These are phyloP conservation scores for Magnaporthiopsis rhizophila DNA, from an alignment of 2,329 filamentous ascomycete species.

Conservation along the genomic window DNA sequence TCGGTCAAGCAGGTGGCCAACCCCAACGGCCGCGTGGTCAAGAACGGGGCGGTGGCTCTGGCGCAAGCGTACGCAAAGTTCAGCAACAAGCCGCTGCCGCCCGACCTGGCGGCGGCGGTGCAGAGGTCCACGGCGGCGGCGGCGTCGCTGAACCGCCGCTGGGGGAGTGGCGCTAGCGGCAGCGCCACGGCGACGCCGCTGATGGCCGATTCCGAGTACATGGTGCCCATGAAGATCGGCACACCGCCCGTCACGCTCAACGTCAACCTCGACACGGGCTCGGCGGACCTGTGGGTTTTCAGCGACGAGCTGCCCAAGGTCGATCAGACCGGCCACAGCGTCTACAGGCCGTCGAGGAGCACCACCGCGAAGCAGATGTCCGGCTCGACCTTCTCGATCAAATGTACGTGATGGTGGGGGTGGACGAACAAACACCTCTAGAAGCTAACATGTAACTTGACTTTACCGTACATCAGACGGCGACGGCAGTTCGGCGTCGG, in stretches of 20 bases:
- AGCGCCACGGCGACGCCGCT: slow-evolving; percentile 21
- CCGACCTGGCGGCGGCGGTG: slow-evolving; percentile 20
- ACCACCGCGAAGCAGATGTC: slow-evolving; percentile 19
- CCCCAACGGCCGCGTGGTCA: slow-evolving; percentile 20
- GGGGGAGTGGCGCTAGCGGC: slow-evolving; percentile 15
- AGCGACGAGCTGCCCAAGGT: slow-evolving; percentile 18
- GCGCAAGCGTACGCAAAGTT: slow-evolving; percentile 31
- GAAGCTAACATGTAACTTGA: no score
- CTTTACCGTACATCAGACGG: slow-evolving; percentile 13
- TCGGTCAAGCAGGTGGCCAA: slow-evolving; percentile 29
- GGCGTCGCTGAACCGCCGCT: slow-evolving; percentile 17
- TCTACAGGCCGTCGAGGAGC: slow-evolving; percentile 22
- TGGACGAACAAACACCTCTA: no score
- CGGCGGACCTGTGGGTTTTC: slow-evolving; percentile 28
- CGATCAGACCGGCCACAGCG: slow-evolving; percentile 18
- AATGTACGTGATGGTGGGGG: slow-evolving; percentile 6
- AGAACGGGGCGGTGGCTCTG: slow-evolving; percentile 25
- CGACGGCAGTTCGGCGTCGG: slow-evolving; percentile 23
- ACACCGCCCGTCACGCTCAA: slow-evolving; percentile 22
- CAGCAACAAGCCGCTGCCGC: slow-evolving; percentile 22
- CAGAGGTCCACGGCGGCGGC: slow-evolving; percentile 15
- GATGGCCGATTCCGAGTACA: slow-evolving; percentile 27
- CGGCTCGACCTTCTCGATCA: slow-evolving; percentile 23
- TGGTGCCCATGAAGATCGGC: slow-evolving; percentile 33
- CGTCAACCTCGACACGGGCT: slow-evolving; percentile 25